phyloP scores from a whole-genome alignment of 2,329 filamentous ascomycete species.

The Arthrobotrys sinensis region DNA sequence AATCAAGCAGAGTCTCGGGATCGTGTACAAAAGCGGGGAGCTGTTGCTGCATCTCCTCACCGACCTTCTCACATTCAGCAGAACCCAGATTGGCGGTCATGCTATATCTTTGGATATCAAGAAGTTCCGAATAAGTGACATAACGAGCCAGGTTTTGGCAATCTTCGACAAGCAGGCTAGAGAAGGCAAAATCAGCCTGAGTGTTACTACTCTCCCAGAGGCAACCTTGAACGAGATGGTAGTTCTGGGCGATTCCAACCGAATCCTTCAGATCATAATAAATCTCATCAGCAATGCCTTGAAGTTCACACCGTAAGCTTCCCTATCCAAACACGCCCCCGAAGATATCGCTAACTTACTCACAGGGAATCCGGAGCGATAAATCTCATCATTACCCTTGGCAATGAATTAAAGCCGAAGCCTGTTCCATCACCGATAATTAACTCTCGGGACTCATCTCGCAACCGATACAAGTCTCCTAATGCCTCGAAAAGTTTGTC shows the following conservation, averaged over 20 bases:
- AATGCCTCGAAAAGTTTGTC: conserved; percentile 34
- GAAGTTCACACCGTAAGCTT: conserved; percentile 81
- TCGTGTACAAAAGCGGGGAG: conserved; percentile 90
- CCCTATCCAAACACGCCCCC: not conserved
- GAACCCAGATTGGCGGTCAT: conserved; percentile 86
- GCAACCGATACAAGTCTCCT: conserved; percentile 40
- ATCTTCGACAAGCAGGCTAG: conserved; percentile 93
- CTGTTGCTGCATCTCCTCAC: conserved; percentile 87
- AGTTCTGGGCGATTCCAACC: conserved; percentile 91
- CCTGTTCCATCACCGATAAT: conserved; percentile 25
- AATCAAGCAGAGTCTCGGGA: conserved; percentile 86
- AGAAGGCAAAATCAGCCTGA: conserved; percentile 82
- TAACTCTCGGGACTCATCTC: conserved; percentile 47
- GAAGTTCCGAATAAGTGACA: conserved; percentile 85
- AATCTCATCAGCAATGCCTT: conserved; percentile 92
- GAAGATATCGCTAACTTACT: conserved; percentile 4
- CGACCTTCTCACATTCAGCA: conserved; percentile 91
- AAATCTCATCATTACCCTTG: conserved; percentile 46
- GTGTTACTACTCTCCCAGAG: conserved; percentile 74
- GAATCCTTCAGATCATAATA: conserved; percentile 91
- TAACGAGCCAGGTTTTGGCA: conserved; percentile 83
- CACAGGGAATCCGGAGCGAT: conserved; percentile 42
- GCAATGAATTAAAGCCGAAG: conserved; percentile 36
- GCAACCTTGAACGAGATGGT: conserved; percentile 81
- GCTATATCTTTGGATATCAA: conserved; percentile 81